Conservation (phyloP, 2,329 filamentous ascomycete species). For the Ceratocystiopsis minuta region DNA sequence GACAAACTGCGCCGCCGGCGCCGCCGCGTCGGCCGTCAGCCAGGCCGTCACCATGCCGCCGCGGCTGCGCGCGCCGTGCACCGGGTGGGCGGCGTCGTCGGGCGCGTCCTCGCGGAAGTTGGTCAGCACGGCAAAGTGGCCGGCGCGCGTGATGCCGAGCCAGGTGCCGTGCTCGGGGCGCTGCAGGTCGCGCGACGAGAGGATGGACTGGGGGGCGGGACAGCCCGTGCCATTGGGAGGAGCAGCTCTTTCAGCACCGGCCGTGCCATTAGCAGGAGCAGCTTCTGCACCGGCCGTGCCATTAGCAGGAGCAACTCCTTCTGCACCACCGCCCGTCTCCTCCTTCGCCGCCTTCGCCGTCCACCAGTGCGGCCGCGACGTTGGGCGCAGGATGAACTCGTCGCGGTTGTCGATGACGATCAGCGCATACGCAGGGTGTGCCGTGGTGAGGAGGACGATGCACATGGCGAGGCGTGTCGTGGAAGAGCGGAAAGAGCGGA, state of each 20-base stretch:
- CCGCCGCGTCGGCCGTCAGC: constrained; percentile 31
- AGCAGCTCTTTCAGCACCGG: background rate
- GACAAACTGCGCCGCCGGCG: constrained; percentile 32
- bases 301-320: background rate
- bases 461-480: constrained; percentile 37
- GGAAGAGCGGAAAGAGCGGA: background rate
- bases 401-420: constrained; percentile 66
- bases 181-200: constrained; percentile 44
- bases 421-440: constrained; percentile 56
- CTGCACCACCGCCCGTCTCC: background rate
- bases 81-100: constrained; percentile 30
- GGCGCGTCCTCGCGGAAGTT: constrained; percentile 41
- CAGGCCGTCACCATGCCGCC: constrained; percentile 47
- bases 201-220: constrained; percentile 19
- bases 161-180: constrained; percentile 46
- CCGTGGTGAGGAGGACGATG: constrained; percentile 57
- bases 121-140: constrained; percentile 45
- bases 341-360: constrained; percentile 16
- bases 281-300: background rate
- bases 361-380: constrained; percentile 48
- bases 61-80: constrained; percentile 37
- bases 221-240: constrained; percentile 1
- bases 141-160: constrained; percentile 42
- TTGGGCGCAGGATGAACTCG: constrained; percentile 49
- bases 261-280: constrained; percentile 2